Percentiles rank a stretch among this genome's conserved stretches.
Evolutionary conservation across 1,139 yeast genomes (phyloP).

Genomic region (Neolecta irregularis): DNA sequence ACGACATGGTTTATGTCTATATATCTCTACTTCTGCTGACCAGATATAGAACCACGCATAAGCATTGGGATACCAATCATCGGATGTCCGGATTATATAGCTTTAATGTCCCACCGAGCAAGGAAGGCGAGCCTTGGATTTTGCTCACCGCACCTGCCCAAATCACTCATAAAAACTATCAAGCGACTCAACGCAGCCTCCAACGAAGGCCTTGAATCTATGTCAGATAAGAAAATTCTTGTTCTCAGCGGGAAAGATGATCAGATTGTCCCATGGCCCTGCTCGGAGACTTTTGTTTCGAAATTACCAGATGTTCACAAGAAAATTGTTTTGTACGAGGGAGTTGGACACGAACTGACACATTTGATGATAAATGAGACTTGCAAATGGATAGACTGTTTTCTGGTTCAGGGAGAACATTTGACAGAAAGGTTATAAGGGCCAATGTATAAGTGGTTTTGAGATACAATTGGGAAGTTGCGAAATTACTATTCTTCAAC

Average conservation of each 20-base stretch:
- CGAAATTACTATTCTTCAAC: too few relatives aligned
- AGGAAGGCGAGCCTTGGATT: slow-evolving; percentile 5
- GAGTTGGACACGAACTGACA: slow-evolving; percentile 8
- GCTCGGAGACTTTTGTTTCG: slow-evolving; percentile 3
- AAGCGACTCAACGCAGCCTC: slow-evolving; percentile 12
- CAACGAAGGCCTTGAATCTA: slow-evolving; percentile 6
- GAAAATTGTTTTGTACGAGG: slow-evolving; percentile 4
- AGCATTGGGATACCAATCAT: slow-evolving; percentile 12
- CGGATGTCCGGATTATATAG: slow-evolving; percentile 16
- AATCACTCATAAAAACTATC: slow-evolving; percentile 9
- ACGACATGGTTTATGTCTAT: slow-evolving; percentile 14
- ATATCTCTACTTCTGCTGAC: too few relatives aligned
- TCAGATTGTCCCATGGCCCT: slow-evolving; percentile 15
- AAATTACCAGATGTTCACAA: slow-evolving; percentile 3
- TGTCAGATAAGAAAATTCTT: slow-evolving; percentile 14
- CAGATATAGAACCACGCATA: slow-evolving; percentile 4
- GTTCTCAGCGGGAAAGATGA: slow-evolving; percentile 16
- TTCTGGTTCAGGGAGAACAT: too few relatives aligned
- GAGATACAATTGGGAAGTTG: too few relatives aligned
- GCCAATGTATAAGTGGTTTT: too few relatives aligned
- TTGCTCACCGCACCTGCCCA: slow-evolving; percentile 15
- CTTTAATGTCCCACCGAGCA: slow-evolving; percentile 14
- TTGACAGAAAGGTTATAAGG: too few relatives aligned
- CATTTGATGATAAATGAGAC: slow-evolving; percentile 6
- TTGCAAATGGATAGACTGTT: too few relatives aligned